phyloP scores from a whole-genome alignment of 2,329 filamentous ascomycete species.

The Colletotrichum sp. region DNA sequence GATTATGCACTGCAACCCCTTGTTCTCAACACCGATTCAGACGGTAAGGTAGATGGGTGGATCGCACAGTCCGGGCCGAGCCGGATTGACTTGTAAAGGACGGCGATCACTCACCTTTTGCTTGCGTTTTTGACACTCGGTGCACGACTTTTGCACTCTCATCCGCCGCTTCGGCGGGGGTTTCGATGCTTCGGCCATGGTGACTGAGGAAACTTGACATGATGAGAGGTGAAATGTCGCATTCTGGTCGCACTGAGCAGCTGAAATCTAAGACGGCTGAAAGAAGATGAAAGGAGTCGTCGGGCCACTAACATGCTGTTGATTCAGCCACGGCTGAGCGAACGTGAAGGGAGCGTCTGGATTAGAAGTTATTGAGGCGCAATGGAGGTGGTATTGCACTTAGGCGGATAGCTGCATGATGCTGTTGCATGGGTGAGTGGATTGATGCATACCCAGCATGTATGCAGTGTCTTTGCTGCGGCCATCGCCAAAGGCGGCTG shows the following conservation, averaged over 20 bases:
- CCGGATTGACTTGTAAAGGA: background rate
- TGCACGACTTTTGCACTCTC: conserved; percentile 23
- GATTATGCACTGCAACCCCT: conserved; percentile 20
- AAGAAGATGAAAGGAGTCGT: background rate
- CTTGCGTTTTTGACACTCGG: conserved; percentile 22
- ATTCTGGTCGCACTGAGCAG: background rate
- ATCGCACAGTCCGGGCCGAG: background rate
- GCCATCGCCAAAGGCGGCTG: background rate
- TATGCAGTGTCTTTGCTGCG: background rate
- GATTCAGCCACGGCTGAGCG: conserved; percentile 12
- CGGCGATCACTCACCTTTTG: conserved; percentile 18
- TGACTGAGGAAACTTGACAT: background rate
- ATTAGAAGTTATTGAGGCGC: background rate
- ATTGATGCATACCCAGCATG: background rate
- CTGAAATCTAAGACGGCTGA: background rate
- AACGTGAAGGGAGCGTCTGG: background rate
- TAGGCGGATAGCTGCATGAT: background rate
- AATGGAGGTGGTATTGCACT: background rate
- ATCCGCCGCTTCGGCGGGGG: conserved; percentile 9
- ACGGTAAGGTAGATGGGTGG: background rate
- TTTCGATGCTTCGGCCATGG: conserved; percentile 12
- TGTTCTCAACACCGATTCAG: background rate
- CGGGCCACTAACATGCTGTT: background rate
- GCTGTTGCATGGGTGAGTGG: background rate
- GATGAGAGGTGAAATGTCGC: background rate